Evolutionary conservation across 371 early-diverging fungal genomes (phyloP).

Genomic region (Lichtheimia ornata): DNA sequence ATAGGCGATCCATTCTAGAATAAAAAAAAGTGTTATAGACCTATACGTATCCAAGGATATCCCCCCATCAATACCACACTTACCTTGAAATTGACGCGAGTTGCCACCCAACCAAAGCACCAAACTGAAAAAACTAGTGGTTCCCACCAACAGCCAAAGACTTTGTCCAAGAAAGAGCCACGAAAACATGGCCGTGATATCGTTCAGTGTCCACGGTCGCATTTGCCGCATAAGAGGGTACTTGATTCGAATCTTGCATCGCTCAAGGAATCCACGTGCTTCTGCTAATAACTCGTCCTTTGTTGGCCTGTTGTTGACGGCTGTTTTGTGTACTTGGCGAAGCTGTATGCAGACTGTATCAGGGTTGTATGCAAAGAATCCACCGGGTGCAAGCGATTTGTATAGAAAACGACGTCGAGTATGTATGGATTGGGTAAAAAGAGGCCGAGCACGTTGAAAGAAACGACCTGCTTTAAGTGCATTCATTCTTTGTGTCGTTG

Average conservation of each 20-base stretch:
- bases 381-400: too few relatives aligned
- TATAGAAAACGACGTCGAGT: too few relatives aligned
- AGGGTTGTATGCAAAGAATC: too few relatives aligned
- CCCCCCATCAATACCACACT: background rate
- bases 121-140: conserved; percentile 89
- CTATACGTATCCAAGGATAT: too few relatives aligned
- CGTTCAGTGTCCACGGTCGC: conserved; percentile 86
- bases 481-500: too few relatives aligned
- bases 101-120: conserved; percentile 77
- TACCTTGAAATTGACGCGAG: conserved; percentile 88
- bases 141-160: conserved; percentile 83
- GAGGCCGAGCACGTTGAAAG: too few relatives aligned
- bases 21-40: too few relatives aligned
- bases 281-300: conserved; percentile 49
- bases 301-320: conserved; percentile 30
- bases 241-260: conserved; percentile 60
- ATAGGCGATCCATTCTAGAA: conserved; percentile 78
- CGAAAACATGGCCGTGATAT: conserved; percentile 84
- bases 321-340: conserved; percentile 6
- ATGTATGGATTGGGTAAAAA: too few relatives aligned
- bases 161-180: conserved; percentile 91
- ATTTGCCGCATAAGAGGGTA: conserved; percentile 65
- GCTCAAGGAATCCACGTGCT: conserved; percentile 49
- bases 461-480: too few relatives aligned
- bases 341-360: too few relatives aligned